Percentiles rank a stretch among this genome's conserved stretches.
Evolutionary conservation across 225 moss, liverwort and hornwort genomes (phyloP).

Genomic region (Antitrichia curtipendula): DNA sequence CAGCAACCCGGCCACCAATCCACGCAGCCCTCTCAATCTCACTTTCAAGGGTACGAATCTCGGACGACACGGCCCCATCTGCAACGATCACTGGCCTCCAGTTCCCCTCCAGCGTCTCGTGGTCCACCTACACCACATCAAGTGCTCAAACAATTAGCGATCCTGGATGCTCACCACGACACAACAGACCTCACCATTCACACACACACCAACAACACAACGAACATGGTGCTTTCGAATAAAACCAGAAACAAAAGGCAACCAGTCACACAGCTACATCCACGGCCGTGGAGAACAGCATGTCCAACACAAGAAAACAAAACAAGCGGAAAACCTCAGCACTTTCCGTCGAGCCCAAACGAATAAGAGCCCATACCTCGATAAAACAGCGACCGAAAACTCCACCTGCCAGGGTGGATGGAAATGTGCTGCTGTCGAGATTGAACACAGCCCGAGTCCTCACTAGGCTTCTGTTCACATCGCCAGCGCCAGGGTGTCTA

Average conservation of each 20-base stretch:
- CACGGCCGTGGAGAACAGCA: not conserved
- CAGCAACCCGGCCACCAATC: slow-evolving; percentile 22
- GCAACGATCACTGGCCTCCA: slow-evolving; percentile 69
- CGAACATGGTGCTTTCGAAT: not conserved
- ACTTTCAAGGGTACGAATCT: slow-evolving; percentile 57
- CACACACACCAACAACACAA: too few relatives aligned
- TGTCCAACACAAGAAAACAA: not conserved
- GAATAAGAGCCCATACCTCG: slow-evolving; percentile 27
- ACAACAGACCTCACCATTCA: not conserved
- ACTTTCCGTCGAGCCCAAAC: not conserved
- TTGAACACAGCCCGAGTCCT: slow-evolving; percentile 5
- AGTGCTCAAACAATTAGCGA: not conserved
- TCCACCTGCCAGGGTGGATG: slow-evolving; percentile 13
- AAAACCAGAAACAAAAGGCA: not conserved
- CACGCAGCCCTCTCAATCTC: slow-evolving; percentile 44
- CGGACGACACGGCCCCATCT: slow-evolving; percentile 43
- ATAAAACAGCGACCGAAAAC: slow-evolving; percentile 70
- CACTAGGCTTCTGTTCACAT: not conserved
- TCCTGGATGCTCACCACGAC: not conserved
- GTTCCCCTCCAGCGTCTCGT: slow-evolving; percentile 39
- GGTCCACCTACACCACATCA: slow-evolving; percentile 37
- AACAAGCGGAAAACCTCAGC: not conserved
- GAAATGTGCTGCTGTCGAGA: not conserved
- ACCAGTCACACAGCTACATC: too few relatives aligned
- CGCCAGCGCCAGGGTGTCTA: not conserved